Evolutionary conservation across 768 basidiomycete species (phyloP), one percentile per base, ranked within the genome.

Genomic region (Rhizopogon sp.): DNA sequence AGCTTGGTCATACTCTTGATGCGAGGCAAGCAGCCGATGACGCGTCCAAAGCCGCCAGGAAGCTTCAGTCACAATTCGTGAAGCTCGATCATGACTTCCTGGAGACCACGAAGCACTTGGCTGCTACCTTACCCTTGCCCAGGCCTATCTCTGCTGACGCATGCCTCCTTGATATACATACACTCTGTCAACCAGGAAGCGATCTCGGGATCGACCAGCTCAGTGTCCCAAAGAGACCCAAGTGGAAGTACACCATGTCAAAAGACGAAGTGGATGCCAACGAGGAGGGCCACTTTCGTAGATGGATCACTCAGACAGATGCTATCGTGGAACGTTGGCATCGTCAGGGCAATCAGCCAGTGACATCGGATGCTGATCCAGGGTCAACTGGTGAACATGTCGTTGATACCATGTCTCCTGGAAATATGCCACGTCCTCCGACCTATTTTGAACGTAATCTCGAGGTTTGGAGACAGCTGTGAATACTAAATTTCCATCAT

Each of bases 381-480:
- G 57, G 57, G 56, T 50, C 37, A 28, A 16, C 42, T 6, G 10
- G 33, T 43, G 53, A 42, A 46, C 54, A 60, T 6, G 49, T 47
- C 45, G 13, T 8, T 53, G 20, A 54, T 45, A 52, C 35, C 43
- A 47, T 16, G 45, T 60, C 47, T 14, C 60, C 57, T n/a, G 49
- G 39, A 3, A 49, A 33, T 11, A 75, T 85, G 79, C 84, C 83
- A 9, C 72, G 74, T 43, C 87, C 90, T 3, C 84, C 88, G 2
- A 85, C 88, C 1, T 85, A 87, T 69, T 97, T 84, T 67, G 94
- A 97, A 70, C 80, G 90, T 41, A 97, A 98, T 67, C 63, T 97
- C 43, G 90, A 97, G 65, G 93, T 97, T 13, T 98, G 94, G 94
- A 73, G 95, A 58, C 96, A 98, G 73, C 72, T 98, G 84, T 91